phyloP scores from a whole-genome alignment of 1,139 yeast species.

The Geotrichum reessii region DNA sequence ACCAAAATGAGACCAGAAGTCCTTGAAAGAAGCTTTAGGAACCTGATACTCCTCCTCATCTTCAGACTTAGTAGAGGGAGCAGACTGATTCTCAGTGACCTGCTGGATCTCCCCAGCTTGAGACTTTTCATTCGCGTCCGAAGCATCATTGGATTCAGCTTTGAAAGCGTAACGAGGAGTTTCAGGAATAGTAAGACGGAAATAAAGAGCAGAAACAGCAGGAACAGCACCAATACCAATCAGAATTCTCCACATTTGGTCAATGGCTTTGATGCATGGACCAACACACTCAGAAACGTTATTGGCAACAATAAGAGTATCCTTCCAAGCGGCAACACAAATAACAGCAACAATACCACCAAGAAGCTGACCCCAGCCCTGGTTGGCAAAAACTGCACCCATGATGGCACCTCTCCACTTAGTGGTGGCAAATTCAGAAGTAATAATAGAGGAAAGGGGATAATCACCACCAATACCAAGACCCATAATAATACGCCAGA shows the following conservation, averaged over 20 bases:
- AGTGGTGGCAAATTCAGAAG: constrained; percentile 37
- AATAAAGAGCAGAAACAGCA: constrained; percentile 74
- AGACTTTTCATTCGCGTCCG: constrained; percentile 56
- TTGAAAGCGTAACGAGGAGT: constrained; percentile 86
- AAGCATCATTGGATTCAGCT: constrained; percentile 55
- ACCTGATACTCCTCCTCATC: constrained; percentile 36
- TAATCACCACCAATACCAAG: constrained; percentile 99
- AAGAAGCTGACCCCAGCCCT: constrained; percentile 43
- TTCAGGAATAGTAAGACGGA: constrained; percentile 88
- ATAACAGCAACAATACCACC: constrained; percentile 39
- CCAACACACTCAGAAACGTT: constrained; percentile 58
- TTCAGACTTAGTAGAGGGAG: neutral
- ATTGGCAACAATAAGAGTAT: constrained; percentile 56
- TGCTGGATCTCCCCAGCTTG: constrained; percentile 47
- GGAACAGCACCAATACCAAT: constrained; percentile 89
- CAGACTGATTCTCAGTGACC: constrained; percentile 35
- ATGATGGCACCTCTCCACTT: constrained; percentile 41
- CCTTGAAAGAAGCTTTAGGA: constrained; percentile 44
- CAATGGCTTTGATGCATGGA: constrained; percentile 68
- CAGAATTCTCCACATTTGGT: constrained; percentile 89
- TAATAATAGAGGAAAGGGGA: constrained; percentile 74
- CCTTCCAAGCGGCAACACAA: constrained; percentile 37
- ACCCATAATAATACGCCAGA: constrained; percentile 36
- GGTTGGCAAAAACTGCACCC: constrained; percentile 39
- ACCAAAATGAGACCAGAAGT: constrained; percentile 53